A percentile compares a stretch with the other conserved stretches of the same genome.
phyloP scores from a whole-genome alignment of 768 basidiomycete genomes.

The Fibroporia radiculosa region DNA sequence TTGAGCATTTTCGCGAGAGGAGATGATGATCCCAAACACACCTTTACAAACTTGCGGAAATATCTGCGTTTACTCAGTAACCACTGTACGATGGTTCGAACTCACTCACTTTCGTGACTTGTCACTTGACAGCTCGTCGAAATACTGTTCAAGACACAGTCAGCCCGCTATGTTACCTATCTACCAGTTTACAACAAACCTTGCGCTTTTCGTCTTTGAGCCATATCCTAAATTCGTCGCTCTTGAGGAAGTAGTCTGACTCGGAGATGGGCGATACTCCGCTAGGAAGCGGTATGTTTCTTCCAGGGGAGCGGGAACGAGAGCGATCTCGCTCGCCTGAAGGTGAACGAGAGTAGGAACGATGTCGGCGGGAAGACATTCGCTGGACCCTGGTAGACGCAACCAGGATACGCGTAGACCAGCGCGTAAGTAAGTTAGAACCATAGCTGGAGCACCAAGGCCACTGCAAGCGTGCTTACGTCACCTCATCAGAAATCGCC shows the following conservation, averaged over 20 bases:
- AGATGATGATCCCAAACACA: slow-evolving; percentile 23
- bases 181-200: slow-evolving; percentile 26
- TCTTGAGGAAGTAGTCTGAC: slow-evolving; percentile 86
- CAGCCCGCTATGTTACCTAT: neutral
- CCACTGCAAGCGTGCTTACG: too few relatives aligned
- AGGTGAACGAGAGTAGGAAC: slow-evolving; percentile 18
- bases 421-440: too few relatives aligned
- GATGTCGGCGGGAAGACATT: slow-evolving; percentile 22
- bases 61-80: slow-evolving; percentile 45
- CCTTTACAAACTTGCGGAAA: slow-evolving; percentile 90
- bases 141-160: slow-evolving; percentile 44
- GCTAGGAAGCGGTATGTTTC: slow-evolving; percentile 39
- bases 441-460: too few relatives aligned
- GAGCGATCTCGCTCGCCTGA: slow-evolving; percentile 11
- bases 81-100: slow-evolving; percentile 15
- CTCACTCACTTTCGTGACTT: slow-evolving; percentile 60
- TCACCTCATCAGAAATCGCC: neutral
- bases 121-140: slow-evolving; percentile 80
- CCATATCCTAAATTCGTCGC: slow-evolving; percentile 82
- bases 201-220: slow-evolving; percentile 65
- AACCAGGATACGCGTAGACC: too few relatives aligned
- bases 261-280: slow-evolving; percentile 61
- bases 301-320: slow-evolving; percentile 40
- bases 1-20: too few relatives aligned
- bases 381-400: too few relatives aligned